Evolutionary conservation across 345 rosid genomes (phyloP).

Genomic region (Euclidium syriacum): DNA sequence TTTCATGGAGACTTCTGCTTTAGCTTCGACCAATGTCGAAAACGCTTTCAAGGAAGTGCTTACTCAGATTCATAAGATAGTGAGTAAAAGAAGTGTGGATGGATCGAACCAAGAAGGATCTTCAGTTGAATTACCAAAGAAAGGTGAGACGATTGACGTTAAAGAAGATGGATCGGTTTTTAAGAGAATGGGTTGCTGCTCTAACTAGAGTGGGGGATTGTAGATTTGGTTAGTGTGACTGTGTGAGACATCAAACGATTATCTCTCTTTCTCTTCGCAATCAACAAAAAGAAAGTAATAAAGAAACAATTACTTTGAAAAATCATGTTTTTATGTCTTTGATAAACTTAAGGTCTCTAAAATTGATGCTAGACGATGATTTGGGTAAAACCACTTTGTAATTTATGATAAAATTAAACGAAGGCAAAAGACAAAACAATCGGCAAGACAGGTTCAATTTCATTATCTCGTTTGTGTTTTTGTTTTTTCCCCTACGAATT

Average conservation of each 20-base stretch:
- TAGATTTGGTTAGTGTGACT: slow-evolving; percentile 16
- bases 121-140: slow-evolving; percentile 17
- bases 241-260: neutral
- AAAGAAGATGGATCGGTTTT: slow-evolving; percentile 32
- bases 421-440: no score
- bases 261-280: slow-evolving; percentile 1
- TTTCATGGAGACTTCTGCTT: slow-evolving; percentile 64
- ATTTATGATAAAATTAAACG: no score
- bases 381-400: no score
- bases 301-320: neutral
- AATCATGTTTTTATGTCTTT: slow-evolving; percentile 1
- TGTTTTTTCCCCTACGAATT: neutral
- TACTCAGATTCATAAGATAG: slow-evolving; percentile 48
- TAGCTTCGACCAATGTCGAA: slow-evolving; percentile 49
- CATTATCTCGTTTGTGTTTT: neutral
- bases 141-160: slow-evolving; percentile 32
- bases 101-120: slow-evolving; percentile 36
- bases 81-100: slow-evolving; percentile 50
- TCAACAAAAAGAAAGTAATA: neutral
- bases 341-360: neutral
- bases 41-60: slow-evolving; percentile 55
- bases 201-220: slow-evolving; percentile 24
- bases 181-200: slow-evolving; percentile 37
- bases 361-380: no score
- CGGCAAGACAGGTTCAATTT: neutral